Evolutionary conservation across 441 rosid genomes (phyloP).

Genomic region (Daphne laureola): DNA sequence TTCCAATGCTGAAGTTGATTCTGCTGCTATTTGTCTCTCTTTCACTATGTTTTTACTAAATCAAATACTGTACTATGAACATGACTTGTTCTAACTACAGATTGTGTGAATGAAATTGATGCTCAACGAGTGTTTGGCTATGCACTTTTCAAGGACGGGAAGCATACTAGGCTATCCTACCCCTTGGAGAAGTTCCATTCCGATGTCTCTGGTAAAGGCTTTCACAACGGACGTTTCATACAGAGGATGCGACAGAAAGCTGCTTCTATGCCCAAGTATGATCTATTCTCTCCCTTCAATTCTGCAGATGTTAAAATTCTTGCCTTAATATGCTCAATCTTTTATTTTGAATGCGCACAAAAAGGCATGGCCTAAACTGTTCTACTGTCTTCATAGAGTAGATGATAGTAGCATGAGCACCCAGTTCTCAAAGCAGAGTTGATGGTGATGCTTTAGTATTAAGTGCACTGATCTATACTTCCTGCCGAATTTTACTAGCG

Average conservation of each 20-base stretch:
- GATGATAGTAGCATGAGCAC: not conserved
- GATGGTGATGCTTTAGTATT: too few relatives aligned
- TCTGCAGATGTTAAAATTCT: constrained; percentile 1
- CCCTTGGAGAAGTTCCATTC: constrained; percentile 71
- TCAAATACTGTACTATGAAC: not conserved
- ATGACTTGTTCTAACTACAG: constrained; percentile 25
- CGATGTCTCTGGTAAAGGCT: constrained; percentile 75
- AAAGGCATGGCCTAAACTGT: not conserved
- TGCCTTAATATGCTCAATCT: not conserved
- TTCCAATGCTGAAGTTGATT: too few relatives aligned
- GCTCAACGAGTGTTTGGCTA: constrained; percentile 73
- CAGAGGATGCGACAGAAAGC: constrained; percentile 81
- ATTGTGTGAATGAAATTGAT: constrained; percentile 76
- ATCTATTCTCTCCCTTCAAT: not conserved
- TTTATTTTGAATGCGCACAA: too few relatives aligned
- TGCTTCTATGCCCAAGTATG: constrained; percentile 61
- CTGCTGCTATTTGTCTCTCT: not conserved
- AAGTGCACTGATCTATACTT: too few relatives aligned
- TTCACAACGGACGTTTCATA: constrained; percentile 83
- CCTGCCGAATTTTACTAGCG: constrained; percentile 28
- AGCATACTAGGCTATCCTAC: constrained; percentile 44
- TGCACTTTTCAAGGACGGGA: constrained; percentile 77
- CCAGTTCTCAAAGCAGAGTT: too few relatives aligned
- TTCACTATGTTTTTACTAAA: constrained; percentile 5
- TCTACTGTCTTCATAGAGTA: constrained; percentile 1